phyloP scores from a whole-genome alignment of 306 rosid species.

The Oemleria cerasiformis region DNA sequence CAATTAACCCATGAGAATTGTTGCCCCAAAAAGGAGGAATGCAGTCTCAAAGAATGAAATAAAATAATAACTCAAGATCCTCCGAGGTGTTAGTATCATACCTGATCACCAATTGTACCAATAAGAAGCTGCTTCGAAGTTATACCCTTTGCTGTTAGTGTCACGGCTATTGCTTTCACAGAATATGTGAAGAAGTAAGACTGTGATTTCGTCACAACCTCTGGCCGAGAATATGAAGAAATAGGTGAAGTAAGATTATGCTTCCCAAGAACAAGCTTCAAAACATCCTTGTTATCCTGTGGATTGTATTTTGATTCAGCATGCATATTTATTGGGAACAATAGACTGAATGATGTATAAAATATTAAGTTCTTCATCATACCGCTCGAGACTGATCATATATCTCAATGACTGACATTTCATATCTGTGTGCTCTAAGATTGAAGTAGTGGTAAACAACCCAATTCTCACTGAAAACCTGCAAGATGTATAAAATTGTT shows the following conservation, averaged over 20 bases:
- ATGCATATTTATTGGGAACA: conserved; percentile 9
- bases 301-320: conserved; percentile 25
- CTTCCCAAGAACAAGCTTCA: conserved; percentile 93
- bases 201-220: conserved; percentile 70
- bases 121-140: conserved; percentile 95
- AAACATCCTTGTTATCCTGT: conserved; percentile 88
- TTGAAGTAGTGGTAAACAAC: conserved; percentile 98
- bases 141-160: conserved; percentile 91
- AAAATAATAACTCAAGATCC: conserved; percentile 9
- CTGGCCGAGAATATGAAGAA: conserved; percentile 86
- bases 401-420: conserved; percentile 95
- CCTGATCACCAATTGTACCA: conserved; percentile 95
- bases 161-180: conserved; percentile 83
- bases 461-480: conserved; percentile 99
- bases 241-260: conserved; percentile 92
- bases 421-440: conserved; percentile 96
- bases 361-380: conserved; percentile 37
- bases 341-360: conserved; percentile 16
- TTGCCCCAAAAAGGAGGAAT: background rate
- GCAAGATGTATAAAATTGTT: conserved; percentile 28
- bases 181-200: conserved; percentile 89
- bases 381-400: conserved; percentile 97
- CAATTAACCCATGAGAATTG: background rate
- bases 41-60: background rate
- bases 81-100: conserved; percentile 31